A percentile compares a stretch with the other conserved stretches of the same genome.
These are phyloP conservation scores for Platanthera guangdongensis DNA, from an alignment of 106 monocot species.

Conservation along the genomic window DNA sequence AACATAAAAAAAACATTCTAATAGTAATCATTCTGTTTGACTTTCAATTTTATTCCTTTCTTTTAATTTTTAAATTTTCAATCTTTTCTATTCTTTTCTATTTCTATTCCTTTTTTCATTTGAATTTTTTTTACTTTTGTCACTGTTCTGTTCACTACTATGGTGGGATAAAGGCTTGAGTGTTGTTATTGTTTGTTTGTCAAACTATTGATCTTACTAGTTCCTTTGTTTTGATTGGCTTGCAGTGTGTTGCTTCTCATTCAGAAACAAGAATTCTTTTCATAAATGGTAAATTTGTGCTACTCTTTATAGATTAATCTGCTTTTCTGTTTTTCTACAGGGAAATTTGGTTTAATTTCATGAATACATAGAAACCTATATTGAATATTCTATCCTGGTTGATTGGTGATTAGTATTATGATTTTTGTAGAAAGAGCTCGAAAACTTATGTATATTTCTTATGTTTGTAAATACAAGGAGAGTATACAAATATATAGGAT, in stretches of 20 bases:
- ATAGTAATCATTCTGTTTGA: background rate
- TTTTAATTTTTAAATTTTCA: background rate
- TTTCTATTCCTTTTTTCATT: no score
- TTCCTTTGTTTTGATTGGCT: constrained; percentile 9
- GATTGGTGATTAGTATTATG: background rate
- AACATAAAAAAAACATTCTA: no score
- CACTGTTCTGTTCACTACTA: no score
- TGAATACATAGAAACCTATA: background rate
- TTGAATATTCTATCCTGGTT: background rate
- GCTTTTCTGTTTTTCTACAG: background rate
- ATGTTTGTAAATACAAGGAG: no score
- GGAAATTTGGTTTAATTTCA: background rate
- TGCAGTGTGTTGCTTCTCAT: constrained; percentile 60
- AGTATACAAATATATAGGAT: no score
- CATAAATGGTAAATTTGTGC: constrained; percentile 37
- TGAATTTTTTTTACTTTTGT: no score
- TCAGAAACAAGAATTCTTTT: constrained; percentile 47
- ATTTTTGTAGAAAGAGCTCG: no score
- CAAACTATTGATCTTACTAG: constrained; percentile 1
- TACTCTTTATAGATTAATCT: background rate
- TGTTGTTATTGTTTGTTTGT: no score
- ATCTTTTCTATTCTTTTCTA: no score
- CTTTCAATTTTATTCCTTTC: background rate
- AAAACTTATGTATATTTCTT: no score
- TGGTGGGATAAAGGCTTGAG: no score